Evolutionary conservation across 345 rosid genomes (phyloP).

Genomic region (Clausena lansium): DNA sequence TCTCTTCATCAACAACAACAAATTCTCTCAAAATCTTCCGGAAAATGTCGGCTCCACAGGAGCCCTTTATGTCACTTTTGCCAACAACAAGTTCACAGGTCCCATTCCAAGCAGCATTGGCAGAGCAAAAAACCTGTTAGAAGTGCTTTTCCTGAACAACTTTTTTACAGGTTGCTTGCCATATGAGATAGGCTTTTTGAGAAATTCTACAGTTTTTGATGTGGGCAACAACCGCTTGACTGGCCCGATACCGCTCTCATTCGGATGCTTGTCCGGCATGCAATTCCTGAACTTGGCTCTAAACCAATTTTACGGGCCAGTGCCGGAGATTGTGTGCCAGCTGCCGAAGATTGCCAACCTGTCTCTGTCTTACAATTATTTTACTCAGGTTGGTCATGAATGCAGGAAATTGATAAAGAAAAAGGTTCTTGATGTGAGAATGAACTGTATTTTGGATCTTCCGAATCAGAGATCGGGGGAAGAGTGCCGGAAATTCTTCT

Average conservation of each 20-base stretch:
- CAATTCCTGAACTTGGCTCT: constrained; percentile 33
- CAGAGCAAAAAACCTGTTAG: constrained; percentile 29
- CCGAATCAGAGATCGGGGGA: constrained; percentile 38
- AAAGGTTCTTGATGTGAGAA: constrained; percentile 38
- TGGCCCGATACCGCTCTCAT: constrained; percentile 57
- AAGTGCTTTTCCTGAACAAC: constrained; percentile 55
- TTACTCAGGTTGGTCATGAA: constrained; percentile 52
- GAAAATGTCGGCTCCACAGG: constrained; percentile 40
- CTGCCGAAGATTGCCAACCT: constrained; percentile 35
- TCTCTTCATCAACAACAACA: constrained; percentile 60
- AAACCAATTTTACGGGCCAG: constrained; percentile 40
- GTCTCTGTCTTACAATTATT: constrained; percentile 43
- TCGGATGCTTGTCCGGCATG: constrained; percentile 46
- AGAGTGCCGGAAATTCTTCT: constrained; percentile 39
- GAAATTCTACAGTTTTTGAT: constrained; percentile 35
- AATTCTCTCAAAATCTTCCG: constrained; percentile 36
- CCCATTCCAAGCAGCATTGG: constrained; percentile 53
- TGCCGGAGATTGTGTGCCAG: constrained; percentile 51
- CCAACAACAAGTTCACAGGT: constrained; percentile 50
- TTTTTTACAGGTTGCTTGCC: constrained; percentile 51
- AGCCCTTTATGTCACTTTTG: constrained; percentile 52
- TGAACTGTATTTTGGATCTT: constrained; percentile 56
- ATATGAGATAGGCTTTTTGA: constrained; percentile 46
- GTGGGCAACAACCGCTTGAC: constrained; percentile 40
- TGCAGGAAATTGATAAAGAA: constrained; percentile 36